Percentiles rank a stretch among this genome's conserved stretches.
These are phyloP conservation scores for Alloteropsis semialata DNA, from an alignment of 176 grass and related monocot genomes.

Conservation along the genomic window DNA sequence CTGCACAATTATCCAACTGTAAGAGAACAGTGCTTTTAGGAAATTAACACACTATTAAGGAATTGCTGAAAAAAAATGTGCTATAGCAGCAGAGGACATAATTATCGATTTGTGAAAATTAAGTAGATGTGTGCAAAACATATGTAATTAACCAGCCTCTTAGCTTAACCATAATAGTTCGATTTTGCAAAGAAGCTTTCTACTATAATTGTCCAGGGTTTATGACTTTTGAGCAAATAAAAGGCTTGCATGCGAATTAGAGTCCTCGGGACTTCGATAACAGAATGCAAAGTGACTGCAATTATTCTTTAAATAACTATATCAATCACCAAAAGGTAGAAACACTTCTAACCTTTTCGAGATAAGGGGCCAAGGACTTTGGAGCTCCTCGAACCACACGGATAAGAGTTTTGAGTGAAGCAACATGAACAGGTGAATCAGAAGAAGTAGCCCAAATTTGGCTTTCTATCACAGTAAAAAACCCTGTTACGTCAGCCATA, in stretches of 20 bases:
- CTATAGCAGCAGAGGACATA: neutral
- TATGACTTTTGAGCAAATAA: neutral
- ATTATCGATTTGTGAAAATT: neutral
- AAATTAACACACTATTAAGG: neutral
- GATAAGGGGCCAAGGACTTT: constrained; percentile 69
- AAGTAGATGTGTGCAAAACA: neutral
- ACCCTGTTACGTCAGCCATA: constrained; percentile 80
- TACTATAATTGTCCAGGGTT: neutral
- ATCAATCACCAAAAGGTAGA: constrained; percentile 4
- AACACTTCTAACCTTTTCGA: constrained; percentile 72
- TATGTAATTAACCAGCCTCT: neutral
- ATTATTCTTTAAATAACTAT: neutral
- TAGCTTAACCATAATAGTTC: neutral
- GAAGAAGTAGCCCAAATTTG: constrained; percentile 91
- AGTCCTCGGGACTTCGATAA: neutral
- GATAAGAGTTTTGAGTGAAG: constrained; percentile 76
- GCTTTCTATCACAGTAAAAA: constrained; percentile 85
- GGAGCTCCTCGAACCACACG: constrained; percentile 75
- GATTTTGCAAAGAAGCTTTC: neutral
- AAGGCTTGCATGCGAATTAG: neutral
- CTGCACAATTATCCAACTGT: constrained; percentile 39
- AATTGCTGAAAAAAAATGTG: neutral
- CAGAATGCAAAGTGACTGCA: neutral
- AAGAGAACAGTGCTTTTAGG: neutral
- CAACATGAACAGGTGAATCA: constrained; percentile 90